These are phyloP conservation scores for Mesembryanthemum crystallinum DNA, from an alignment of 148 eudicot genomes.

Conservation along the genomic window DNA sequence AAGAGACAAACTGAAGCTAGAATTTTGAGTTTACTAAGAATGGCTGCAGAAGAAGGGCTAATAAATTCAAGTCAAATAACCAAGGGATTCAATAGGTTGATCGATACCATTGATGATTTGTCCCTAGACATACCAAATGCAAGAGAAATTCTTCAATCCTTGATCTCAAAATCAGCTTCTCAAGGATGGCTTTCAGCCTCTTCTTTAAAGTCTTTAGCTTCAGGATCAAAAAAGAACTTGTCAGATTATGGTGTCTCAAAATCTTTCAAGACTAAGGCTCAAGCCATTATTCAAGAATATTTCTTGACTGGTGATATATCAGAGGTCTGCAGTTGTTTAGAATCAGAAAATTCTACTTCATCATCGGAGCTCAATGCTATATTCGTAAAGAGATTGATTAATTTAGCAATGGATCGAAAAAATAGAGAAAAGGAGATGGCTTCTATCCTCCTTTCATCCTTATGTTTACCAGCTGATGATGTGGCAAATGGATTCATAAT, in stretches of 20 bases:
- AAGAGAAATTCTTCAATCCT: slow-evolving; percentile 32
- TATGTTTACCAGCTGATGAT: slow-evolving; percentile 47
- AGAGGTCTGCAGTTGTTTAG: slow-evolving; percentile 44
- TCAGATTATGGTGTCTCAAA: slow-evolving; percentile 33
- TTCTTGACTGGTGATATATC: slow-evolving; percentile 47
- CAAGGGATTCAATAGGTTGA: slow-evolving; percentile 48
- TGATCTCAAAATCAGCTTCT: slow-evolving; percentile 53
- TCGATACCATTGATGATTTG: slow-evolving; percentile 49
- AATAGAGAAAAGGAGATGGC: slow-evolving; percentile 69
- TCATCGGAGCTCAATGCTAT: slow-evolving; percentile 44
- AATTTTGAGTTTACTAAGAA: slow-evolving; percentile 38
- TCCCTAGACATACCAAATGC: slow-evolving; percentile 60
- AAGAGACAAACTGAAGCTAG: slow-evolving; percentile 32
- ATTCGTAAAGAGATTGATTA: slow-evolving; percentile 52
- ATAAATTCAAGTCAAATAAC: slow-evolving; percentile 62
- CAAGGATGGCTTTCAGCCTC: slow-evolving; percentile 57
- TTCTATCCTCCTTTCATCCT: slow-evolving; percentile 52
- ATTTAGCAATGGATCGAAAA: slow-evolving; percentile 56
- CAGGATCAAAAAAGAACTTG: slow-evolving; percentile 18
- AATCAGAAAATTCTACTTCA: slow-evolving; percentile 31
- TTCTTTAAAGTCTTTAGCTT: slow-evolving; percentile 36
- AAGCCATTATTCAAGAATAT: slow-evolving; percentile 47
- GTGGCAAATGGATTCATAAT: slow-evolving; percentile 45
- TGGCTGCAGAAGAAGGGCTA: slow-evolving; percentile 48
- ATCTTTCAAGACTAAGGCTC: slow-evolving; percentile 46